Evolutionary conservation across 192 early-diverging fungal species (phyloP), one percentile per base, ranked within the genome.

Genomic region (Gigaspora rosea): DNA sequence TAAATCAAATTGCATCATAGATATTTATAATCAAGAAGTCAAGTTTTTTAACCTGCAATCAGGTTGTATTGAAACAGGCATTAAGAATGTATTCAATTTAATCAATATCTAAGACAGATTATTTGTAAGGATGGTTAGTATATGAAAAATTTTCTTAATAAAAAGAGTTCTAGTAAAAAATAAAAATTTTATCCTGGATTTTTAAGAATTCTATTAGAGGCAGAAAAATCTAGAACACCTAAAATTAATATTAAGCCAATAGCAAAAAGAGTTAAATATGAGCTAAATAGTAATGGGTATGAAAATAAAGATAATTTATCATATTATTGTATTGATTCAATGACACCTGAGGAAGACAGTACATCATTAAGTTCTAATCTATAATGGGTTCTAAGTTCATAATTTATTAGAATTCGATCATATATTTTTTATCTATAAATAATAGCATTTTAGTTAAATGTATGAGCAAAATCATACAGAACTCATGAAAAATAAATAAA

Each of bases 21-120:
- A 69, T 69, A 32, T 33, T 32, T 69, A 69, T 69, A n/a, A 69
- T 69, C 48, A 69, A 69, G 49, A 69, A 22, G 9, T 50, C 47
- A 50, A 51, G 47, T 16, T 16, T 13, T 69, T 69, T 69, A 22
- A 69, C 36, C 48, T 69, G 66, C 66, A 69, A 47, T 49, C 66
- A 32, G 67, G 13, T 50, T 69, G 67, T 47, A 69, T 32, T 51
- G 49, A 27, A 51, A 22, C 8, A n/a, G 9, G 49, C 32, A 69
- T 69, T 10, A 27, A 69, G 22, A 69, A 69, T 20, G 48, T 32
- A 20, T 69, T 69, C 8, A 69, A 69, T 27, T 69, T 69, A 51
- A 69, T 69, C 10, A 47, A 27, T 50, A 69, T 4, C 49, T 69
- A 27, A 51, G 67, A 32, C 49, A 69, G 49, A 15, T 69, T 69